Evolutionary conservation across 2,329 filamentous ascomycete genomes (phyloP).

Genomic region (Xylaria arbuscula): DNA sequence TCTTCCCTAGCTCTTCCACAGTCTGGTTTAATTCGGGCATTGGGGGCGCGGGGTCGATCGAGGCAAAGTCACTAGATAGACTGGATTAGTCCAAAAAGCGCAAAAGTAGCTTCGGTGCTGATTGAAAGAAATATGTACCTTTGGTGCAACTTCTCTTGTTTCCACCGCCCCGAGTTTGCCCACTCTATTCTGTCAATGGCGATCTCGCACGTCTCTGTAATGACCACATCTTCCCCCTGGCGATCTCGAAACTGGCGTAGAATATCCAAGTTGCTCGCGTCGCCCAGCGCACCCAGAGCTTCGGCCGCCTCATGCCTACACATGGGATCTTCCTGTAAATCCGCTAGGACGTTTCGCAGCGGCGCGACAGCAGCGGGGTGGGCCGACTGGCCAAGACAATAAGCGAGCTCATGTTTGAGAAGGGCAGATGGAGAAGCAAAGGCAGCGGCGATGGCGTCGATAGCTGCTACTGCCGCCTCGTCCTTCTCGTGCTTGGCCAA

Average conservation of each 20-base stretch:
- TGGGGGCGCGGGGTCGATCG: slow-evolving; percentile 93
- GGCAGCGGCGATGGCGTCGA: slow-evolving; percentile 86
- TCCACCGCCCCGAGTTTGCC: slow-evolving; percentile 80
- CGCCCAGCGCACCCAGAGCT: slow-evolving; percentile 87
- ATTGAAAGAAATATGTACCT: slow-evolving; percentile 66
- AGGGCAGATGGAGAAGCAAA: slow-evolving; percentile 88
- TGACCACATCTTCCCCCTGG: slow-evolving; percentile 77
- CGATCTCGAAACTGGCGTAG: slow-evolving; percentile 80
- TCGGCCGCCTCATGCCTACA: slow-evolving; percentile 96
- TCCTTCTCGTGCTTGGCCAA: slow-evolving; percentile 76
- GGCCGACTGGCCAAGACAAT: slow-evolving; percentile 92
- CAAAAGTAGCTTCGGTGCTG: neutral
- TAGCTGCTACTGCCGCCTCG: slow-evolving; percentile 68
- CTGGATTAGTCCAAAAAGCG: slow-evolving; percentile 40
- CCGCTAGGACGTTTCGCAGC: slow-evolving; percentile 77
- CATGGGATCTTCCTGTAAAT: slow-evolving; percentile 90
- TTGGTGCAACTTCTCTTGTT: slow-evolving; percentile 80
- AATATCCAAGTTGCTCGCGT: slow-evolving; percentile 77
- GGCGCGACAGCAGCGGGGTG: slow-evolving; percentile 79
- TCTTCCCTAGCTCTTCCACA: slow-evolving; percentile 79
- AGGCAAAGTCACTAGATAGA: slow-evolving; percentile 83
- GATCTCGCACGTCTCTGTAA: slow-evolving; percentile 97
- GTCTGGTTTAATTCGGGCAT: slow-evolving; percentile 76
- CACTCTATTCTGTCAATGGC: slow-evolving; percentile 94
- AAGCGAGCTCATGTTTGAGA: slow-evolving; percentile 95